These are phyloP conservation scores for Penicillium verhagenii DNA, from an alignment of 495 filamentous ascomycete species.

Conservation along the genomic window DNA sequence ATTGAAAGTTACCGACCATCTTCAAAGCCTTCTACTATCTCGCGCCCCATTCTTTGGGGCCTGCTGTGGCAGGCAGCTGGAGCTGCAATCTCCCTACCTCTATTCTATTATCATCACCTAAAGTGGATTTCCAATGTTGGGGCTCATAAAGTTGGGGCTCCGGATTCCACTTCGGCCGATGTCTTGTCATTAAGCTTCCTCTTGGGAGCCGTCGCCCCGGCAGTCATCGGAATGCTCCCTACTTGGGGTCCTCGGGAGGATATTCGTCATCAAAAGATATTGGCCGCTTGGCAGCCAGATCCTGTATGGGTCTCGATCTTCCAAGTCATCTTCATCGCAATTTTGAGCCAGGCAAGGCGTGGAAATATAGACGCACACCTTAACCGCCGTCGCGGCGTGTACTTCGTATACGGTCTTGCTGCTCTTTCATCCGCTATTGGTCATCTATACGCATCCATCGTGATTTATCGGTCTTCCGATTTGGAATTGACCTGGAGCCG, in stretches of 20 bases:
- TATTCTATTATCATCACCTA: not conserved
- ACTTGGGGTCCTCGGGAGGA: not conserved
- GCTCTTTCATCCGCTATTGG: not conserved
- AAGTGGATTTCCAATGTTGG: not conserved
- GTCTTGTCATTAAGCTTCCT: not conserved
- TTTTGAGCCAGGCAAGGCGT: not conserved
- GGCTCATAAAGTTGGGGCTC: not conserved
- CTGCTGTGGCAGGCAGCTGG: not conserved
- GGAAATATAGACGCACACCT: not conserved
- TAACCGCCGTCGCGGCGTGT: not conserved
- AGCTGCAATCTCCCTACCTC: not conserved
- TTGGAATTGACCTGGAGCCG: not conserved
- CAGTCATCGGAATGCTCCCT: not conserved
- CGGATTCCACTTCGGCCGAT: not conserved
- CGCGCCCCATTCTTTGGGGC: not conserved
- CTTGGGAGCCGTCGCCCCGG: not conserved
- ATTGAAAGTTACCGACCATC: not conserved
- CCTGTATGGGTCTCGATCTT: not conserved
- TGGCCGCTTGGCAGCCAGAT: not conserved
- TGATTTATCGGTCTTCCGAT: not conserved
- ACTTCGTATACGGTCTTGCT: not conserved
- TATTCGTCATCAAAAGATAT: not conserved
- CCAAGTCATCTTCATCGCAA: not conserved
- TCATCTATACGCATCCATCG: not conserved
- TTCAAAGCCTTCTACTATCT: not conserved